Percentiles rank a stretch among this genome's conserved stretches.
These are phyloP conservation scores for Aspergillus felis DNA, from an alignment of 2,329 filamentous ascomycete species.

Conservation along the genomic window DNA sequence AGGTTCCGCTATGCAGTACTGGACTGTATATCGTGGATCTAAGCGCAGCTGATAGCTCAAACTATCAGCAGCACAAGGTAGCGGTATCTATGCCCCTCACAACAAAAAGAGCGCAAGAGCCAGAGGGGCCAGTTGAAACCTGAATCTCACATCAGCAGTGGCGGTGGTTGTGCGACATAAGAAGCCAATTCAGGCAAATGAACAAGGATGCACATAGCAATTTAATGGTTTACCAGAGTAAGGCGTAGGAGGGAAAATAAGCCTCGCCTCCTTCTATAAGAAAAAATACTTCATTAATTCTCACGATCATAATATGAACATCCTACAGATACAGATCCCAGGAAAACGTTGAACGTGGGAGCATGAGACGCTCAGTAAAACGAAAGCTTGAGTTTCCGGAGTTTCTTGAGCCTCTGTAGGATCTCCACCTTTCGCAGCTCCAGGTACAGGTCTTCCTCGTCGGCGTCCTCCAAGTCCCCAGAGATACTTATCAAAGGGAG, in stretches of 20 bases:
- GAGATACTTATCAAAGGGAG: constrained; percentile 18
- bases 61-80: not conserved
- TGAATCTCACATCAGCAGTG: not conserved
- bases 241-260: not conserved
- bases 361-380: constrained; percentile 10
- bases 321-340: not conserved
- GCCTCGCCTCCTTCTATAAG: not conserved
- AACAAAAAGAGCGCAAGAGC: not conserved
- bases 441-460: constrained; percentile 34
- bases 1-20: not conserved
- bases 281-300: not conserved
- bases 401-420: constrained; percentile 29
- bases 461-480: constrained; percentile 28
- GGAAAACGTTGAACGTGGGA: not conserved
- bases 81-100: not conserved
- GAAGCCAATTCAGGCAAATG: not conserved
- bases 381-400: constrained; percentile 21
- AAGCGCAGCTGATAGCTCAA: not conserved
- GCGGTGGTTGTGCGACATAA: not conserved
- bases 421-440: constrained; percentile 35
- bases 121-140: not conserved
- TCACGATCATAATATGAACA: not conserved
- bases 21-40: not conserved
- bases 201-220: not conserved
- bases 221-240: not conserved